Evolutionary conservation across 2,329 filamentous ascomycete genomes (phyloP).

Genomic region (Alternaria infectoria): DNA sequence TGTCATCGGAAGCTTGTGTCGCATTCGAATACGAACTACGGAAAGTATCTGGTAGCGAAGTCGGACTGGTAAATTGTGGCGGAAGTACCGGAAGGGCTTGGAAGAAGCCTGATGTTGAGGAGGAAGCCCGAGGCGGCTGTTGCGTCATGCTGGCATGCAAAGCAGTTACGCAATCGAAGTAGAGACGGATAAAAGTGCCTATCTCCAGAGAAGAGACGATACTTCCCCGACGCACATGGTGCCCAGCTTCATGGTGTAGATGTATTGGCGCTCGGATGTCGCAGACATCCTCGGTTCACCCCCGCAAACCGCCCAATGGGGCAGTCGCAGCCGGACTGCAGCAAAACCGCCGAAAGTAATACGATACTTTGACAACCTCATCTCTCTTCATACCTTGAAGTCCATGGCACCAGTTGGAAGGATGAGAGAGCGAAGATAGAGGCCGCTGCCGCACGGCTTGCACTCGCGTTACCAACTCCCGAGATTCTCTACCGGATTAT

Average conservation of each 20-base stretch:
- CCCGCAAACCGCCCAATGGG: not conserved
- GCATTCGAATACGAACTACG: not conserved
- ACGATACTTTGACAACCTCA: not conserved
- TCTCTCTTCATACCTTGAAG: not conserved
- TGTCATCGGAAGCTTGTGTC: constrained; percentile 25
- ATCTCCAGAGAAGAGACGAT: not conserved
- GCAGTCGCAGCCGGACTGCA: not conserved
- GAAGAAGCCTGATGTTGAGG: constrained; percentile 41
- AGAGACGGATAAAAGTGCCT: not conserved
- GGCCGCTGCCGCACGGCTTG: not conserved
- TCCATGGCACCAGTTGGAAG: not conserved
- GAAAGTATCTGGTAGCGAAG: not conserved
- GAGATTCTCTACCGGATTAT: not conserved
- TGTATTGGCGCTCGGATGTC: not conserved
- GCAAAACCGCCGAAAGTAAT: not conserved
- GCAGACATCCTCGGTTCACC: not conserved
- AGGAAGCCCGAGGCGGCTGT: constrained; percentile 20
- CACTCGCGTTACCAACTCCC: not conserved
- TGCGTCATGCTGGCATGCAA: constrained; percentile 27
- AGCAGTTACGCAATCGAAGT: not conserved
- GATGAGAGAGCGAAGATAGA: not conserved
- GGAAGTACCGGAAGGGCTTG: constrained; percentile 33
- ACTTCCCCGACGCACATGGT: not conserved
- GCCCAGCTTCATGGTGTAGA: not conserved
- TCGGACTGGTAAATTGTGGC: constrained; percentile 30